Evolutionary conservation across 164 flowering plant genomes (phyloP).

Genomic region (Cinnamomum micranthum): DNA sequence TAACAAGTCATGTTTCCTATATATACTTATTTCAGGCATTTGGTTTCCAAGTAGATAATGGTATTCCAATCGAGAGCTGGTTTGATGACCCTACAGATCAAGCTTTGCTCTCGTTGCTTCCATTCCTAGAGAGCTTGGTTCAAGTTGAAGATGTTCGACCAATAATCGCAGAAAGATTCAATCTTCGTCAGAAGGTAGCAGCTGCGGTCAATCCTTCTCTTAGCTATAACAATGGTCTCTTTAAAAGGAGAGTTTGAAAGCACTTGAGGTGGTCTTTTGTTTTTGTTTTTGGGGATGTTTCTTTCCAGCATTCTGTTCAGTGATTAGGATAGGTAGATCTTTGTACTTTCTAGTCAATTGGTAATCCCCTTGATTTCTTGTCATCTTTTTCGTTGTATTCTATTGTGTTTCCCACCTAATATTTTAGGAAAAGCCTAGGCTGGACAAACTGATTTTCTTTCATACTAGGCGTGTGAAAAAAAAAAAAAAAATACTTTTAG

Average conservation of each 20-base stretch:
- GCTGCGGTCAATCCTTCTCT: constrained; percentile 62
- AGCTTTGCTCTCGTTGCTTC: constrained; percentile 63
- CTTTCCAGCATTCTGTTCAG: background rate
- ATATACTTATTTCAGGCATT: constrained; percentile 57
- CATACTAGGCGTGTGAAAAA: background rate
- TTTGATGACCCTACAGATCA: constrained; percentile 83
- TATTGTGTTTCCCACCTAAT: background rate
- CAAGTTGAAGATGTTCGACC: constrained; percentile 94
- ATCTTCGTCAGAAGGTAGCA: constrained; percentile 68
- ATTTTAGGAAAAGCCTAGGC: background rate
- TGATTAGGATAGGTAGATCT: background rate
- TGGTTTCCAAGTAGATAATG: constrained; percentile 97
- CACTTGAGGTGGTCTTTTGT: background rate
- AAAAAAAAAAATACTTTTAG: too few species aligned
- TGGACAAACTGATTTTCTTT: background rate
- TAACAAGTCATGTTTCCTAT: background rate
- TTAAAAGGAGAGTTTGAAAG: constrained; percentile 25
- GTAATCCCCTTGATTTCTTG: background rate
- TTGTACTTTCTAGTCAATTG: background rate
- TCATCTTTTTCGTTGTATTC: background rate
- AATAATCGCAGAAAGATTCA: constrained; percentile 69
- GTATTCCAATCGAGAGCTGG: constrained; percentile 99
- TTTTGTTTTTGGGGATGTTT: background rate
- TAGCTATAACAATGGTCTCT: constrained; percentile 25
- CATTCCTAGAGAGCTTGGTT: constrained; percentile 86